Evolutionary conservation across 495 filamentous ascomycete genomes (phyloP).

Genomic region (Podospora pseudopauciseta): DNA sequence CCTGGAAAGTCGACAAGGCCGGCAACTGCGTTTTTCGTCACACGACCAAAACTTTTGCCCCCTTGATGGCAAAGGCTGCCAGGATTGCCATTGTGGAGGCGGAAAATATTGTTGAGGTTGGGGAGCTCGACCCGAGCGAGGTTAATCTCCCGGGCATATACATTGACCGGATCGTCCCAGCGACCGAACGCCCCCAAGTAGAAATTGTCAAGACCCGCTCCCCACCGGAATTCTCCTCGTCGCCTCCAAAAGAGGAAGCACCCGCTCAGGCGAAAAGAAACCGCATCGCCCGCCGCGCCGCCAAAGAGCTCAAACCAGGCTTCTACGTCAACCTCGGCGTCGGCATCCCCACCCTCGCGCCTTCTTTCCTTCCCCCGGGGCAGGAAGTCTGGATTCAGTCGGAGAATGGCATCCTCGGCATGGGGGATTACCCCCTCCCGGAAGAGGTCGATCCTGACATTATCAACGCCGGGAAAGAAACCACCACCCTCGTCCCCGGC

Average conservation of each 20-base stretch:
- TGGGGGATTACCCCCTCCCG: constrained; percentile 57
- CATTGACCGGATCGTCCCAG: constrained; percentile 60
- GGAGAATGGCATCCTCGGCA: constrained; percentile 59
- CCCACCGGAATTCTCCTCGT: constrained; percentile 23
- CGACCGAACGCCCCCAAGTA: constrained; percentile 51
- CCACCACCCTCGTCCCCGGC: constrained; percentile 54
- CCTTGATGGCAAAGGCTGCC: constrained; percentile 61
- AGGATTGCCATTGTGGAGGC: constrained; percentile 62
- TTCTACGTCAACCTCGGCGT: constrained; percentile 67
- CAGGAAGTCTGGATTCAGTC: constrained; percentile 56
- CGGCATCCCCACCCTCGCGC: constrained; percentile 60
- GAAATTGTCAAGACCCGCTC: constrained; percentile 52
- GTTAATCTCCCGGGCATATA: constrained; percentile 63
- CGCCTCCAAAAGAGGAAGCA: constrained; percentile 19
- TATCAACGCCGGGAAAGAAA: constrained; percentile 62
- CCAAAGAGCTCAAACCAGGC: constrained; percentile 60
- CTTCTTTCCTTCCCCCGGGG: constrained; percentile 49
- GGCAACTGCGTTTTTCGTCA: constrained; percentile 64
- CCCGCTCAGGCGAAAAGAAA: constrained; percentile 44
- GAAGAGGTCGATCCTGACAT: constrained; percentile 39
- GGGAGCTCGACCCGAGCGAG: constrained; percentile 54
- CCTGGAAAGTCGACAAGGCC: constrained; percentile 61
- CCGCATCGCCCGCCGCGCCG: constrained; percentile 57
- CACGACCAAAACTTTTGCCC: constrained; percentile 58
- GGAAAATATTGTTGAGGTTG: constrained; percentile 61